Percentiles rank a stretch among this genome's conserved stretches.
These are phyloP conservation scores for Plectosphaerella plurivora DNA, from an alignment of 2,329 filamentous ascomycete genomes.

Conservation along the genomic window DNA sequence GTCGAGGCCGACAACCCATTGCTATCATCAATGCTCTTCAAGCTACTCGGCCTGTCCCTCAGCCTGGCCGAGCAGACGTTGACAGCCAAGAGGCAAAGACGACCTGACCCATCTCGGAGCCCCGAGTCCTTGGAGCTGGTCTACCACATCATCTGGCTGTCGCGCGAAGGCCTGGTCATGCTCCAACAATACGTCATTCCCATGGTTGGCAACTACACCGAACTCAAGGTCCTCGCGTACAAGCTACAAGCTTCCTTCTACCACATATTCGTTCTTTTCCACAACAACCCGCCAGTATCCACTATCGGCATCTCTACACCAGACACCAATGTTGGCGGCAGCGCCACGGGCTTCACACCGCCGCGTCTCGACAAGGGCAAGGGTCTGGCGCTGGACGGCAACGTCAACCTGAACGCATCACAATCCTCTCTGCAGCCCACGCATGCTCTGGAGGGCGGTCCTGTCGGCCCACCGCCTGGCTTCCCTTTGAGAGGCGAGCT, in stretches of 20 bases:
- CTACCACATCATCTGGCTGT: conserved; percentile 89
- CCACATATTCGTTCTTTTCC: conserved; percentile 94
- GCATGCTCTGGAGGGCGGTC: conserved; percentile 51
- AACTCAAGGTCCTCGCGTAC: conserved; percentile 83
- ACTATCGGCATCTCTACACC: conserved; percentile 50
- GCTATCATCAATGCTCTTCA: conserved; percentile 79
- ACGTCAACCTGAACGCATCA: conserved; percentile 31
- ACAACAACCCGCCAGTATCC: conserved; percentile 80
- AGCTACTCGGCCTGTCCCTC: conserved; percentile 85
- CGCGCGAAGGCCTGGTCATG: conserved; percentile 83
- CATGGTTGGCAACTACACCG: conserved; percentile 71
- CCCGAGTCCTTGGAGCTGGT: conserved; percentile 80
- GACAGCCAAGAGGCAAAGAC: conserved; percentile 75
- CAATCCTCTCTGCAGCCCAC: conserved; percentile 42
- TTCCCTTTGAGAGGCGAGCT: conserved; percentile 36
- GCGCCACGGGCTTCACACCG: conserved; percentile 20
- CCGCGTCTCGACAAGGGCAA: conserved; percentile 43
- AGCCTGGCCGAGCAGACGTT: conserved; percentile 81
- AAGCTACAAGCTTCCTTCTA: conserved; percentile 94
- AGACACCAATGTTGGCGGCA: conserved; percentile 32
- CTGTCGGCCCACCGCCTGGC: conserved; percentile 52
- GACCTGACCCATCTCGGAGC: conserved; percentile 72
- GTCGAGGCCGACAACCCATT: conserved; percentile 74
- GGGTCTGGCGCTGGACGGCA: conserved; percentile 37
- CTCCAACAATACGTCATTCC: conserved; percentile 85